These are phyloP conservation scores for Saururus chinensis DNA, from an alignment of 164 flowering plant species.

Conservation along the genomic window DNA sequence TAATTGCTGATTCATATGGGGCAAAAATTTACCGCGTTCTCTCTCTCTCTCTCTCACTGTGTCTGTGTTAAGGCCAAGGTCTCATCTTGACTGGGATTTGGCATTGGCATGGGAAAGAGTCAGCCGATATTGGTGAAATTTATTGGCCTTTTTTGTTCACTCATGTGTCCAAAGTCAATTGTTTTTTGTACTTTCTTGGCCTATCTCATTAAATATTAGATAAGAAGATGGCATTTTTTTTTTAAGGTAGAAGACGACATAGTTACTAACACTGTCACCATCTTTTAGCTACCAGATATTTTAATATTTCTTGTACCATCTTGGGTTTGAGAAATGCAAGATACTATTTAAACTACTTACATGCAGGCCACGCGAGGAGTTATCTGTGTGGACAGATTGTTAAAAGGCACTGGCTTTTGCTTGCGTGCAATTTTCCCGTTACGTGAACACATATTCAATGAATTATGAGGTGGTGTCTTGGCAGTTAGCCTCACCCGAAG, in stretches of 20 bases:
- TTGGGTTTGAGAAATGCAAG: neutral
- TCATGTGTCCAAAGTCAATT: neutral
- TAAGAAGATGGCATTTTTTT: too few relatives aligned
- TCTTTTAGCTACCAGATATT: neutral
- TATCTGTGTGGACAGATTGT: too few relatives aligned
- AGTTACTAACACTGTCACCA: neutral
- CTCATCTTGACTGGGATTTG: neutral
- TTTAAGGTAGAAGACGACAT: neutral
- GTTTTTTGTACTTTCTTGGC: neutral
- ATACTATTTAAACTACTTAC: neutral
- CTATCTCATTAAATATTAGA: too few relatives aligned
- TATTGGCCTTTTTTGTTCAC: neutral
- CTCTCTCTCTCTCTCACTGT: too few relatives aligned
- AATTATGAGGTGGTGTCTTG: too few relatives aligned
- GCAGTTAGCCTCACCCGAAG: too few relatives aligned
- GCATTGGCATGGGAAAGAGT: neutral
- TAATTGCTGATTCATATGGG: too few relatives aligned
- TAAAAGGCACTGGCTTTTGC: neutral
- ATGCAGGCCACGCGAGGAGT: neutral
- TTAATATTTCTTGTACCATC: neutral
- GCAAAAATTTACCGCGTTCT: too few relatives aligned
- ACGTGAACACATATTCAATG: too few relatives aligned
- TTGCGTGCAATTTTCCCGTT: neutral
- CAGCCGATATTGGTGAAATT: neutral
- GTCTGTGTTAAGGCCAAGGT: too few relatives aligned